Conservation (phyloP, 2,329 filamentous ascomycete genomes). For the Pezicula rhizophila region DNA sequence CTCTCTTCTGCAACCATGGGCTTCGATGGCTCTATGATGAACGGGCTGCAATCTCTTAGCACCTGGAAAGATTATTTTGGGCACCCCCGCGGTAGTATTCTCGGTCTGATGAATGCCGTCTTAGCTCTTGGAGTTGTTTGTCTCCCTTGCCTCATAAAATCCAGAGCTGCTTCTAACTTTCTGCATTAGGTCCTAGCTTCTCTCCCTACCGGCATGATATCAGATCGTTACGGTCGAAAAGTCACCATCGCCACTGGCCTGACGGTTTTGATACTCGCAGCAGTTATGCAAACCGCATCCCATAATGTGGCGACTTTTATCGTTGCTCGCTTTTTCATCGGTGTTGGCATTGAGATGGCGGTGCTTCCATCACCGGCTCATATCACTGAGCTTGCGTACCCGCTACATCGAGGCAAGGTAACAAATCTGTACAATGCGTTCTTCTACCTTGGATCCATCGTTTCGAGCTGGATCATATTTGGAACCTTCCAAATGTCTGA, state of each 20-base stretch:
- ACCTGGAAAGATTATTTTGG: slow-evolving; percentile 37
- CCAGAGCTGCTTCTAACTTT: background rate
- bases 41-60: slow-evolving; percentile 38
- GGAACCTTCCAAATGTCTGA: slow-evolving; percentile 13
- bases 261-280: slow-evolving; percentile 34
- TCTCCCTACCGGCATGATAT: slow-evolving; percentile 34
- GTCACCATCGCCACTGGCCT: slow-evolving; percentile 1
- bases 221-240: slow-evolving; percentile 29
- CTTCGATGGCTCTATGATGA: slow-evolving; percentile 38
- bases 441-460: slow-evolving; percentile 30
- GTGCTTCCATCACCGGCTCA: slow-evolving; percentile 36
- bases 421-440: slow-evolving; percentile 46
- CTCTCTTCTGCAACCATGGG: slow-evolving; percentile 13
- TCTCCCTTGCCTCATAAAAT: background rate
- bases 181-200: slow-evolving; percentile 15
- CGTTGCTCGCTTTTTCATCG: slow-evolving; percentile 32
- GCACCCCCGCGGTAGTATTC: slow-evolving; percentile 21
- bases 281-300: slow-evolving; percentile 33
- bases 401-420: slow-evolving; percentile 45
- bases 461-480: slow-evolving; percentile 26
- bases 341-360: slow-evolving; percentile 26
- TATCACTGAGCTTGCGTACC: slow-evolving; percentile 46
- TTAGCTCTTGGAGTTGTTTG: background rate
- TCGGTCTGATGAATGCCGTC: slow-evolving; percentile 32
- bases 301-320: slow-evolving; percentile 34